phyloP scores from a whole-genome alignment of 495 filamentous ascomycete genomes.

The Neohortaea acidophila region DNA sequence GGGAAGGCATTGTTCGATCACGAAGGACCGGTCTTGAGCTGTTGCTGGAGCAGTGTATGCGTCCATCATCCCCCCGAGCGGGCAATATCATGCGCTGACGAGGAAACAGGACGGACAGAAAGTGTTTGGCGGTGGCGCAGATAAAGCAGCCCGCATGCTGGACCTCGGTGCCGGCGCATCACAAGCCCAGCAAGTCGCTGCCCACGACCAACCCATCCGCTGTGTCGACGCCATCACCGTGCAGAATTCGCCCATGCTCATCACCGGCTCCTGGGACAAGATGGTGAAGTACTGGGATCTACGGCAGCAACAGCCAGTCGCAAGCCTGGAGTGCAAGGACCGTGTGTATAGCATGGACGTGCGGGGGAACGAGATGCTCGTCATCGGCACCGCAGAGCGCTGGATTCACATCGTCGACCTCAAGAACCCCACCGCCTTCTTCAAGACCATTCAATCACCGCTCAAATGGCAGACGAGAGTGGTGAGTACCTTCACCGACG shows the following conservation, averaged over 20 bases:
- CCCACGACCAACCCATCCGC: slow-evolving; percentile 66
- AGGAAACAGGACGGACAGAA: slow-evolving; percentile 47
- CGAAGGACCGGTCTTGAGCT: slow-evolving; percentile 61
- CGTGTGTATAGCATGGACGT: slow-evolving; percentile 81
- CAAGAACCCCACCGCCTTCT: slow-evolving; percentile 58
- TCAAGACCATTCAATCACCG: slow-evolving; percentile 69
- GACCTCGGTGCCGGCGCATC: slow-evolving; percentile 48
- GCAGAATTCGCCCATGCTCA: slow-evolving; percentile 46
- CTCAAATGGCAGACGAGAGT: slow-evolving; percentile 80
- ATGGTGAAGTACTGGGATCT: slow-evolving; percentile 93
- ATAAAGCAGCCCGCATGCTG: slow-evolving; percentile 67
- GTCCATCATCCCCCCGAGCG: too few relatives aligned
- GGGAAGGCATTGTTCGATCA: slow-evolving; percentile 67
- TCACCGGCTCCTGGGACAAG: slow-evolving; percentile 93
- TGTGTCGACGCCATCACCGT: slow-evolving; percentile 60
- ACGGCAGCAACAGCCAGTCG: slow-evolving; percentile 47
- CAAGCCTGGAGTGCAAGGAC: slow-evolving; percentile 52
- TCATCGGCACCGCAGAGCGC: slow-evolving; percentile 71
- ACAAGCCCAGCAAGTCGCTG: slow-evolving; percentile 46
- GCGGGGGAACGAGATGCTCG: slow-evolving; percentile 52
- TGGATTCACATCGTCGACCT: slow-evolving; percentile 80
- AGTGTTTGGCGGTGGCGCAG: slow-evolving; percentile 67
- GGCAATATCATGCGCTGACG: too few relatives aligned
- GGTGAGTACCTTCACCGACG: slow-evolving; percentile 71
- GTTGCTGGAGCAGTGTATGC: slow-evolving; percentile 78